Evolutionary conservation across 306 rosid genomes (phyloP), one percentile per base, ranked within the genome.

Genomic region (Vigna trinervia): DNA sequence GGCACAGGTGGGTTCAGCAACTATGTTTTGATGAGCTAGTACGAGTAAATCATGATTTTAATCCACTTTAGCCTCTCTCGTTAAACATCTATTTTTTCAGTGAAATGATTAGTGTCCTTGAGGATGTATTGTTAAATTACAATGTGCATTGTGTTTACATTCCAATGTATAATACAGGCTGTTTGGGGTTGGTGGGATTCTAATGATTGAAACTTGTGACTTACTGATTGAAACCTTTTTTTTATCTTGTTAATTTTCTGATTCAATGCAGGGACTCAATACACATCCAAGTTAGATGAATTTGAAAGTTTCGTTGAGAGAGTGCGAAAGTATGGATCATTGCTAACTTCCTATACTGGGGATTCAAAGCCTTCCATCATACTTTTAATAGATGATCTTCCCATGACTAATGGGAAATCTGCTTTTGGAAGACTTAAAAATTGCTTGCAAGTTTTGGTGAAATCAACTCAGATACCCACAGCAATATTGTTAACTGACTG

Each of bases 341-440:
- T 89, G 67, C 87, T 87, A 50, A 79, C 96, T 60, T 83, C 88
- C 15, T 58, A 79, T 53, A 30, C 53, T 13, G 78, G 70, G 82
- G 93, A 89, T 77, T 78, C 97, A 76, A 89, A 90, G 81, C 83
- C 90, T 59, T 69, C 95, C 12, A 11, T 71, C 85, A 82, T 95
- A 84, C 89, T 87, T 84, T 82, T 95, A 68, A 89, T 95, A 75
- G 97, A 95, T 53, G 98, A 95, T 72, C 93, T 95, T 83, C 98
- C 98, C 14, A 57, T 89, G 83, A 82, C 81, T 64, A 85, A 90
- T 87, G 90, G 89, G 76, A 90, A 84, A 83, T 83, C 77, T 75
- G 89, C 92, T 73, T 84, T 87, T 53, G 87, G 81, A 75, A 91
- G 91, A 78, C 92, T 95, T 69, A 81, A 87, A 80, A 78, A 82